A percentile compares a stretch with the other conserved stretches of the same genome.
phyloP scores from a whole-genome alignment of 1,284 basidiomycete species.

The Papiliotrema fonsecae region DNA sequence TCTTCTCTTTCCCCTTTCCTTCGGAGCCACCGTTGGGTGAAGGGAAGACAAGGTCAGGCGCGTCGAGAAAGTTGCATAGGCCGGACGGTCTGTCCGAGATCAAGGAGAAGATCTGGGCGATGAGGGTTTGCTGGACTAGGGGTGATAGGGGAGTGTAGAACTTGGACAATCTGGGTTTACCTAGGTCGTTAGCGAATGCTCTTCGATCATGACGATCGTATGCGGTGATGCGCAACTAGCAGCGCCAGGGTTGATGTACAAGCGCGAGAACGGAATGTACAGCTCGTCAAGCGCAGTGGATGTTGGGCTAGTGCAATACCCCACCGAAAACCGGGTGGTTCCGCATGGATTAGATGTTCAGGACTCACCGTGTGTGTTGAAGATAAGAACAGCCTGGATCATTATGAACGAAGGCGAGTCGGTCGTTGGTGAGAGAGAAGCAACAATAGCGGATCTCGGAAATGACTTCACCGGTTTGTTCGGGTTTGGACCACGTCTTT shows the following conservation, averaged over 20 bases:
- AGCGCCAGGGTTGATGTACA: too few relatives aligned
- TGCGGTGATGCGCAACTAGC: too few relatives aligned
- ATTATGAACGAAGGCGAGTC: not conserved
- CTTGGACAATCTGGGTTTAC: conserved; percentile 87
- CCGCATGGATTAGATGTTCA: too few relatives aligned
- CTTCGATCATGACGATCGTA: not conserved
- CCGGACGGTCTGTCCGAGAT: conserved; percentile 68
- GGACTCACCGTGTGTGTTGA: conserved; percentile 5
- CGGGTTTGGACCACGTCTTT: too few relatives aligned
- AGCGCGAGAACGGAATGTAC: not conserved
- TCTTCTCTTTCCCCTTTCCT: conserved; percentile 23
- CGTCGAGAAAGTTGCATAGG: conserved; percentile 89
- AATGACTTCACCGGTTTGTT: too few relatives aligned
- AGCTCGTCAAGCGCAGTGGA: too few relatives aligned
- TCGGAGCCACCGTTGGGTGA: not conserved
- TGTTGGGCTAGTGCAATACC: too few relatives aligned
- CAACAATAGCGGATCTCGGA: too few relatives aligned
- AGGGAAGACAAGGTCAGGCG: conserved; percentile 64
- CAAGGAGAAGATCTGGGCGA: conserved; percentile 78
- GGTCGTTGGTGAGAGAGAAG: too few relatives aligned
- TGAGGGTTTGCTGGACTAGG: conserved; percentile 60
- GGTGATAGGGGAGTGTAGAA: conserved; percentile 87
- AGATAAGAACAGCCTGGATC: conserved; percentile 8
- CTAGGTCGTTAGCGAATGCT: conserved; percentile 36
- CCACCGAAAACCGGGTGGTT: too few relatives aligned